Evolutionary conservation across 805 yeast species (phyloP).

Genomic region (Yarrowia yakushimensis): DNA sequence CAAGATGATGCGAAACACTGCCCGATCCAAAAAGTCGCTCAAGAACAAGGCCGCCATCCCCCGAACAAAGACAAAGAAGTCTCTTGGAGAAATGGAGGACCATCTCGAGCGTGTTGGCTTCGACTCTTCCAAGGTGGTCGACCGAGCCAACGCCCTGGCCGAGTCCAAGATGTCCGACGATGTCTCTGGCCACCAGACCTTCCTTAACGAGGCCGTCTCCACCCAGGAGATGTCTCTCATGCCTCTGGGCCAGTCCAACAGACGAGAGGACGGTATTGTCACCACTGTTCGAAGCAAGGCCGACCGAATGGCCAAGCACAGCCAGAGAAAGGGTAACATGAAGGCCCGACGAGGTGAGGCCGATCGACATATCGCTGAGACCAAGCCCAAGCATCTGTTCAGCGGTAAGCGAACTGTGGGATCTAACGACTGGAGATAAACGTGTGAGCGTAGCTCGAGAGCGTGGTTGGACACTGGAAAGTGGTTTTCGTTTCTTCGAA

Average conservation of each 20-base stretch:
- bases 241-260: conserved; percentile 64
- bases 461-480: no score
- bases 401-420: conserved; percentile 97
- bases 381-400: conserved; percentile 90
- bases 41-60: conserved; percentile 89
- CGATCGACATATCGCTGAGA: conserved; percentile 83
- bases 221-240: conserved; percentile 42
- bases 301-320: conserved; percentile 79
- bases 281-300: conserved; percentile 75
- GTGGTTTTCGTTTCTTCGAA: no score
- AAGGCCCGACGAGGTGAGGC: conserved; percentile 92
- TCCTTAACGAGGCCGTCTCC: conserved; percentile 46
- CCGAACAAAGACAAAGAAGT: conserved; percentile 60
- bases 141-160: conserved; percentile 42
- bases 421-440: conserved; percentile 80
- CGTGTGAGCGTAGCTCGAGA: background rate
- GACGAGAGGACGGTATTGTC: conserved; percentile 80
- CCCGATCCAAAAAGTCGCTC: conserved; percentile 79
- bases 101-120: conserved; percentile 90
- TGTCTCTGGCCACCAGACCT: conserved; percentile 72
- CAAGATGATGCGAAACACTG: conserved; percentile 85
- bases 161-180: conserved; percentile 39
- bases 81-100: conserved; percentile 74
- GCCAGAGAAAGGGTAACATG: conserved; percentile 91
- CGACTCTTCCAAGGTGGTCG: conserved; percentile 66